A percentile compares a stretch with the other conserved stretches of the same genome.
phyloP scores from a whole-genome alignment of 306 rosid genomes.

The Neltuma alba region DNA sequence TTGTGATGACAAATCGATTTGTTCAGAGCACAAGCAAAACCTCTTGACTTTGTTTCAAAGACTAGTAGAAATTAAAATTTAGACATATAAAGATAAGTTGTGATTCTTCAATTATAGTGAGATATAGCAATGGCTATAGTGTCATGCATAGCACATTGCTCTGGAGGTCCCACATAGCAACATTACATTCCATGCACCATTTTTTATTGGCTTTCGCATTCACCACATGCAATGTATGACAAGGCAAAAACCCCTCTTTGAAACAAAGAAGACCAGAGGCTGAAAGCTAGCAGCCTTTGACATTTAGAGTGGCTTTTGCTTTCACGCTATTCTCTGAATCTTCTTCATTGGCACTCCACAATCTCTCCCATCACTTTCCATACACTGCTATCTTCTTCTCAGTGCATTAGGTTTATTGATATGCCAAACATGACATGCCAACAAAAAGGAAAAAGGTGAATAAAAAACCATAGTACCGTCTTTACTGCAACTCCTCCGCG shows the following conservation, averaged over 20 bases:
- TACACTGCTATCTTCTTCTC: background rate
- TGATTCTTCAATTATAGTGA: background rate
- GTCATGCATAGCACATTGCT: background rate
- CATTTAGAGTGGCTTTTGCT: background rate
- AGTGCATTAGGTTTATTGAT: background rate
- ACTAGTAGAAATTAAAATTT: background rate
- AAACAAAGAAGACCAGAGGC: background rate
- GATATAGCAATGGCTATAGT: background rate
- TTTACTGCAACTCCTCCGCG: conserved; percentile 85
- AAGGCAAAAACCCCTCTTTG: background rate
- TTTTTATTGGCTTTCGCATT: background rate
- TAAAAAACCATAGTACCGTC: conserved; percentile 54
- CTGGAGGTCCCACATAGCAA: background rate
- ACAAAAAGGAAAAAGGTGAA: background rate
- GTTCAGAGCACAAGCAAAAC: conserved; percentile 8
- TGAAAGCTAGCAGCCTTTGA: background rate
- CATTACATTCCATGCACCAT: background rate
- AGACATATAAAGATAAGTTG: background rate
- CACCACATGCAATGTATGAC: background rate
- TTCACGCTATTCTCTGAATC: background rate
- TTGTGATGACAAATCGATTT: background rate
- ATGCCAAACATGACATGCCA: background rate
- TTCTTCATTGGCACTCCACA: background rate
- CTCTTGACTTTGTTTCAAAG: conserved; percentile 19
- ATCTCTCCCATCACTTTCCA: background rate